Evolutionary conservation across 768 basidiomycete genomes (phyloP), one percentile per base, ranked within the genome.

Genomic region (Russula ochroleuca): DNA sequence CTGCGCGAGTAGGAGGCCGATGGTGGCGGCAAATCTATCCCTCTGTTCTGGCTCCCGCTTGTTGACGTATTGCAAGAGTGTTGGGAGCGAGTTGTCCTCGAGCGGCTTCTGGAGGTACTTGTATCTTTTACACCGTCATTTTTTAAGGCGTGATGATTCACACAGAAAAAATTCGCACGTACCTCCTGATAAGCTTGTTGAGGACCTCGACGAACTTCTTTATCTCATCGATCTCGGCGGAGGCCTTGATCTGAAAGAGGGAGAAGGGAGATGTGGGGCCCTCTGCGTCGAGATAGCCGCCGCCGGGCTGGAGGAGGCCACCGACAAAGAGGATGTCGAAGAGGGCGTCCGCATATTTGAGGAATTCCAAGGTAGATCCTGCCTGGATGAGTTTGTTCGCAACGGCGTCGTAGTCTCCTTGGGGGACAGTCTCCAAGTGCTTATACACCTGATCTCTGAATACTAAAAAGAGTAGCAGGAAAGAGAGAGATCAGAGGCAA

Each of bases 61-160:
- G 72, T 92, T 85, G 73, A 88, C 85, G 72, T 94, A 93, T 76
- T 98, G 94, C 64, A 99, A 77, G 54, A 98, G 81, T 50, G 81
- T 81, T 3, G 92, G 92, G 15, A 98, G 81, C 59, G 91, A 82
- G 40, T 81, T 83, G 73, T 86, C 88, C 75, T 98, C 96, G 53
- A 99, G 86, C 49, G 96, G 94, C 76, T 89, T 94, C 77, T 98
- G 96, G 70, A 99, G 91, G 82, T 98, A 99, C 77, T 98, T 98
- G 83, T 98, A 98, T 78, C 94, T 96, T 96, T 72, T 33, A 50
- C 9, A 15, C 7, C 49, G 19, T 41, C 40, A 40, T 63, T 41
- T 48, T 13, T 68, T 57, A 54, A 63, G 65, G 63, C 68, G 19
- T 33, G 0, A 23, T 23, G 59, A 40, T 25, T 37, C 37, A 48